These are phyloP conservation scores for Trichophyton schoenleinii DNA, from an alignment of 2,329 filamentous ascomycete species.

Conservation along the genomic window DNA sequence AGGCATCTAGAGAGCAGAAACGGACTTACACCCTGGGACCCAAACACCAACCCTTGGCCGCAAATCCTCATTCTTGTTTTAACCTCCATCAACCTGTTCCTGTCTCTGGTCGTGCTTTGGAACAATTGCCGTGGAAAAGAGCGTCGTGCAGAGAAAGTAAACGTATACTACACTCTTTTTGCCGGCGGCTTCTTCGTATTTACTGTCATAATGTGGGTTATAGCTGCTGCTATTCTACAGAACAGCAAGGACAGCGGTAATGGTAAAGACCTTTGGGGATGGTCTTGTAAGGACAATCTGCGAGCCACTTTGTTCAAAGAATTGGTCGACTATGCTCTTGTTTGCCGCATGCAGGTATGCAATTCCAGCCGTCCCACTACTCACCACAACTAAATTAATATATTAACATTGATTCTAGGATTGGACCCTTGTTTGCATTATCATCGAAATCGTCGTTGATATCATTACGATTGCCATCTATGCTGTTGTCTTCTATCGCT, in stretches of 20 bases:
- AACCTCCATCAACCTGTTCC: slow-evolving; percentile 64
- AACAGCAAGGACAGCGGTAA: slow-evolving; percentile 57
- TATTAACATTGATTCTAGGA: slow-evolving; percentile 44
- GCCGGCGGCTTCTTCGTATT: slow-evolving; percentile 88
- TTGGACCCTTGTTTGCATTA: slow-evolving; percentile 90
- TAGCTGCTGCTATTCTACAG: slow-evolving; percentile 75
- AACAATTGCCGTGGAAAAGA: slow-evolving; percentile 86
- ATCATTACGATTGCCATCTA: slow-evolving; percentile 86
- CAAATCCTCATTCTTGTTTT: slow-evolving; percentile 72
- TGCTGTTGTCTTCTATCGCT: slow-evolving; percentile 89
- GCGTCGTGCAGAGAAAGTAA: slow-evolving; percentile 76
- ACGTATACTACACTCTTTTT: slow-evolving; percentile 91
- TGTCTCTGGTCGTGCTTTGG: slow-evolving; percentile 68
- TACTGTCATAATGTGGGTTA: slow-evolving; percentile 81
- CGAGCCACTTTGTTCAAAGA: slow-evolving; percentile 63
- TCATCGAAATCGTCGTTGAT: slow-evolving; percentile 92
- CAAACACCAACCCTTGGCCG: slow-evolving; percentile 70
- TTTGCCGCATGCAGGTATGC: slow-evolving; percentile 74
- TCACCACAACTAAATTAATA: slow-evolving; percentile 16
- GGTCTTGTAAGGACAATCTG: slow-evolving; percentile 87
- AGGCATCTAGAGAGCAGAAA: slow-evolving; percentile 61
- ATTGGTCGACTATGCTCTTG: slow-evolving; percentile 74
- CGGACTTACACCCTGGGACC: slow-evolving; percentile 72
- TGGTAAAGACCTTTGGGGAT: slow-evolving; percentile 92
- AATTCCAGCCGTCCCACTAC: neutral